Conservation (phyloP, 1,284 basidiomycete genomes). For the Caloboletus firmus region DNA sequence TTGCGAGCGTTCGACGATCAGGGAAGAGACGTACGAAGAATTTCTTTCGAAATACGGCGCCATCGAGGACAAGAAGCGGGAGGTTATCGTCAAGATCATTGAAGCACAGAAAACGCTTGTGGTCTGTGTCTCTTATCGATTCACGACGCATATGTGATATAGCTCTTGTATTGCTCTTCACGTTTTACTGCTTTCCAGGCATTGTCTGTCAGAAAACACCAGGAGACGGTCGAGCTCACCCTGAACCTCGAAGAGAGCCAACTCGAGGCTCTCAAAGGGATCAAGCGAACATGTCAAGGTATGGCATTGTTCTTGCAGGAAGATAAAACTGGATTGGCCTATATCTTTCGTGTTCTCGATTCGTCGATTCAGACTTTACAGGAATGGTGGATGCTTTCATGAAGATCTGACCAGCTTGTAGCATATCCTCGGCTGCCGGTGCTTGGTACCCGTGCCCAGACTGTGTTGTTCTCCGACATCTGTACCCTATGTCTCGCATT, state of each 20-base stretch:
- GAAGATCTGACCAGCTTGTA: constrained; percentile 15
- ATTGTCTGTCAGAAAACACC: constrained; percentile 31
- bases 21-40: constrained; percentile 28
- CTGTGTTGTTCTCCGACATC: background rate
- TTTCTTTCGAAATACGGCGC: constrained; percentile 28
- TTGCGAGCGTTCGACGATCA: constrained; percentile 1
- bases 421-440: background rate
- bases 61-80: constrained; percentile 32
- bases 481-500: background rate
- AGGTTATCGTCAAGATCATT: constrained; percentile 28
- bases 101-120: constrained; percentile 29
- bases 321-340: background rate
- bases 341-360: background rate
- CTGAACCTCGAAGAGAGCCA: constrained; percentile 31
- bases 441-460: background rate
- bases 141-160: background rate
- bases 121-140: constrained; percentile 13
- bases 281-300: constrained; percentile 28
- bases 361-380: constrained; percentile 13
- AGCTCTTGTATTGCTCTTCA: background rate
- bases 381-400: constrained; percentile 26
- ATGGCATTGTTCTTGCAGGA: background rate
- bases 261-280: constrained; percentile 20
- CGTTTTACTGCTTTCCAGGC: constrained; percentile 14
- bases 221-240: constrained; percentile 20